phyloP scores from a whole-genome alignment of 306 rosid genomes.

The Cucumis hystrix region DNA sequence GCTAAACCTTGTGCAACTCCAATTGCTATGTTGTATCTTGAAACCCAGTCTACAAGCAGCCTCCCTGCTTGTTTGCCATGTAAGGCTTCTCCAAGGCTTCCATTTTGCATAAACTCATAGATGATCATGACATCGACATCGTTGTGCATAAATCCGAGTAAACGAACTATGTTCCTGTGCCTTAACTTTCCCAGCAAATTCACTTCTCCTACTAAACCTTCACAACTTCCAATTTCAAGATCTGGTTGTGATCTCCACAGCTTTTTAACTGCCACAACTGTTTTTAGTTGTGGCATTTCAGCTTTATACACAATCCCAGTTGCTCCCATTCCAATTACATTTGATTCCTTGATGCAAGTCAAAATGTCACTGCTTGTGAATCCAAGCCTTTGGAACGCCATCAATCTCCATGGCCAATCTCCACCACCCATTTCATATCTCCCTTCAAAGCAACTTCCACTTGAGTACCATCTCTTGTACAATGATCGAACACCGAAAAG shows the following conservation, averaged over 20 bases:
- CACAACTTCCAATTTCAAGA: conserved; percentile 57
- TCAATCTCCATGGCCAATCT: conserved; percentile 96
- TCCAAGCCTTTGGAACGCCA: conserved; percentile 81
- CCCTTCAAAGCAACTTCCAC: conserved; percentile 53
- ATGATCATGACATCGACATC: conserved; percentile 67
- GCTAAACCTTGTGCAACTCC: conserved; percentile 91
- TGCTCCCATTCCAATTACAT: conserved; percentile 85
- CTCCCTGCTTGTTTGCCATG: conserved; percentile 56
- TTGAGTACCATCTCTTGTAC: conserved; percentile 54
- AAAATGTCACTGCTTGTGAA: conserved; percentile 67
- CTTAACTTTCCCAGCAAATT: conserved; percentile 72
- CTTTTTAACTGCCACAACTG: conserved; percentile 74
- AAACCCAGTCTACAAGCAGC: conserved; percentile 85
- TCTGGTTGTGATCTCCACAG: conserved; percentile 70
- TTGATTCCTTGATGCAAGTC: conserved; percentile 74
- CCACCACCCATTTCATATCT: conserved; percentile 50
- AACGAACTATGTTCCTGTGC: conserved; percentile 84
- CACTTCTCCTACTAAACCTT: conserved; percentile 86
- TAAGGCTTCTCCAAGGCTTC: conserved; percentile 84
- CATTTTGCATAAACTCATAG: conserved; percentile 83
- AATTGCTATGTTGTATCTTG: conserved; percentile 73
- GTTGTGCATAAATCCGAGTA: conserved; percentile 66
- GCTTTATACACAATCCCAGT: conserved; percentile 83
- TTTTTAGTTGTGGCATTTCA: conserved; percentile 55
- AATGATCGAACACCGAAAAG: conserved; percentile 38